Conservation (phyloP, 768 basidiomycete species). For the Amanita pallidorosea region DNA sequence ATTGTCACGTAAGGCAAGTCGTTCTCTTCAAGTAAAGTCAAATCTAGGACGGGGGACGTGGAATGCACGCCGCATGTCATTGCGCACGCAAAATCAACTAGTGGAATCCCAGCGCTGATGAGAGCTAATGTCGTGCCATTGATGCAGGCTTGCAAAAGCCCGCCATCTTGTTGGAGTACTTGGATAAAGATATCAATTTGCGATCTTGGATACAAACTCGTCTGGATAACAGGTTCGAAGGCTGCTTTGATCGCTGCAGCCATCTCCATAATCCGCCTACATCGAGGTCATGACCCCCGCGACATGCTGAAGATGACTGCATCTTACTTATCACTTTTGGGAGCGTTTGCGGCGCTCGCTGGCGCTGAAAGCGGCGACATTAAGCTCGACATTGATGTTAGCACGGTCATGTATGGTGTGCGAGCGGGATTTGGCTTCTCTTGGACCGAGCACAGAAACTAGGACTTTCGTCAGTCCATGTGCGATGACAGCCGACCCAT, state of each 20-base stretch:
- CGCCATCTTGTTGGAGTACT: constrained; percentile 90
- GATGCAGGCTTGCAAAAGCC: constrained; percentile 81
- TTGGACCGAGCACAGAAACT: constrained; percentile 84
- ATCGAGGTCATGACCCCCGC: constrained; percentile 6
- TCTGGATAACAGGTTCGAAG: constrained; percentile 92
- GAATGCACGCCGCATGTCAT: constrained; percentile 83
- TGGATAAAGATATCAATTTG: constrained; percentile 93
- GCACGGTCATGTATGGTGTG: constrained; percentile 83
- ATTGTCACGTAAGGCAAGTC: constrained; percentile 85
- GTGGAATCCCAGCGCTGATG: constrained; percentile 80
- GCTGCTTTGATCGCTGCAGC: constrained; percentile 84
- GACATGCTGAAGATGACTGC: not conserved
- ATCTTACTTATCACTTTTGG: constrained; percentile 81
- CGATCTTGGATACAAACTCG: constrained; percentile 83
- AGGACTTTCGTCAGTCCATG: constrained; percentile 89
- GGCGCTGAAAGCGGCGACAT: constrained; percentile 79
- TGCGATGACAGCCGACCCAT: constrained; percentile 74
- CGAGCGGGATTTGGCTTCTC: constrained; percentile 76
- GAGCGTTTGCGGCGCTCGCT: constrained; percentile 68
- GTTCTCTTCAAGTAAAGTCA: constrained; percentile 82
- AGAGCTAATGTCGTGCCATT: constrained; percentile 93
- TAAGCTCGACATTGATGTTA: constrained; percentile 81
- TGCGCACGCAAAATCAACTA: constrained; percentile 86
- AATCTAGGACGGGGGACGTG: constrained; percentile 73
- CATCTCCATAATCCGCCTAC: constrained; percentile 79